These are phyloP conservation scores for Atalantia buxifolia DNA, from an alignment of 345 rosid species.

Conservation along the genomic window DNA sequence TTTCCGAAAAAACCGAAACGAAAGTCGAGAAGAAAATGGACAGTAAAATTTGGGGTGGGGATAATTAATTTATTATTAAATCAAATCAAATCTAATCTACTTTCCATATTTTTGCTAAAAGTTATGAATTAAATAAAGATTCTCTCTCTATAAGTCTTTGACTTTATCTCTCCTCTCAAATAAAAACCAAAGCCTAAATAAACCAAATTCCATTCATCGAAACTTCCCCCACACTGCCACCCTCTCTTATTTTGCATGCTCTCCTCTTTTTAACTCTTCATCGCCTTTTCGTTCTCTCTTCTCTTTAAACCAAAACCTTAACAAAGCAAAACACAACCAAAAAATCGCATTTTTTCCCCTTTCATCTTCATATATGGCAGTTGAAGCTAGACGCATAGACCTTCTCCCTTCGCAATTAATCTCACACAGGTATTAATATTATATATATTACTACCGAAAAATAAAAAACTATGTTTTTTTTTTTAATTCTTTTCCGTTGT, in stretches of 20 bases:
- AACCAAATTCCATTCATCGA: slow-evolving; percentile 10
- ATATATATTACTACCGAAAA: not conserved
- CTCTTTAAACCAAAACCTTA: not conserved
- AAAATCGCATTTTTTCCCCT: not conserved
- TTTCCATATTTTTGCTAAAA: not conserved
- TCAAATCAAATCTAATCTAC: slow-evolving; percentile 5
- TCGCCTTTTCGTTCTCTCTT: not conserved
- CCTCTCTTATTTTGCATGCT: slow-evolving; percentile 13
- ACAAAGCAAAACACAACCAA: not conserved
- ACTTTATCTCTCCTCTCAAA: slow-evolving; percentile 35
- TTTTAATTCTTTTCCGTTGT: not conserved
- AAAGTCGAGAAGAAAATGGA: slow-evolving; percentile 17
- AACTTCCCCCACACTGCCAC: slow-evolving; percentile 9
- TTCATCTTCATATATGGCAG: slow-evolving; percentile 37
- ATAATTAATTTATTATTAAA: slow-evolving; percentile 12
- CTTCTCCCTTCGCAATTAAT: slow-evolving; percentile 40
- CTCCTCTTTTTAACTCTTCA: slow-evolving; percentile 9
- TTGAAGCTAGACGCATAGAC: slow-evolving; percentile 47
- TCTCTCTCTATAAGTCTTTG: slow-evolving; percentile 32
- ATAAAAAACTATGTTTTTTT: too few species aligned
- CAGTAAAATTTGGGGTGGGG: not conserved
- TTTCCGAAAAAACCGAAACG: slow-evolving; percentile 1
- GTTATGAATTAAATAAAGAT: not conserved
- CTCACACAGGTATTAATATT: slow-evolving; percentile 30
- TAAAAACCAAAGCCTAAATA: slow-evolving; percentile 28